phyloP scores from a whole-genome alignment of 441 rosid genomes.

The Hura crepitans region DNA sequence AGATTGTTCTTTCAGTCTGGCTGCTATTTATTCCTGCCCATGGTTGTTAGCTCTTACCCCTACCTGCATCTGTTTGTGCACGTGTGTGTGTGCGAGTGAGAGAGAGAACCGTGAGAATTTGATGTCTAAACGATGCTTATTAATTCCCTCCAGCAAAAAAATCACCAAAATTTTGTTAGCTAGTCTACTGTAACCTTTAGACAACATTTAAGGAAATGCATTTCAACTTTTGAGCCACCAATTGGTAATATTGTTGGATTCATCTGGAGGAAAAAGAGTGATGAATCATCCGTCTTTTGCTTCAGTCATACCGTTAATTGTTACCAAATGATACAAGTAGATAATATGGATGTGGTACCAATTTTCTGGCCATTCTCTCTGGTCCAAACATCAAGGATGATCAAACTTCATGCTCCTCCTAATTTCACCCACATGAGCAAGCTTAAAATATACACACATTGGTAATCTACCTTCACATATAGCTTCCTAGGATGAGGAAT shows the following conservation, averaged over 20 bases:
- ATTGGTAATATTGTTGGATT: not conserved
- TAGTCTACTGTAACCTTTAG: not conserved
- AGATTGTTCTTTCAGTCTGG: not conserved
- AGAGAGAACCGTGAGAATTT: conserved; percentile 1
- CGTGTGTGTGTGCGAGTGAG: not conserved
- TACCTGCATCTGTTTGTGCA: not conserved
- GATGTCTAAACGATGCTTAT: not conserved
- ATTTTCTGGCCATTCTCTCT: not conserved
- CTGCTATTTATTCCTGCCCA: not conserved
- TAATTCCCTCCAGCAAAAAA: not conserved
- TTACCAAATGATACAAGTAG: not conserved
- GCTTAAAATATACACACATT: not conserved
- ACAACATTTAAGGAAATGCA: not conserved
- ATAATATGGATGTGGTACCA: not conserved
- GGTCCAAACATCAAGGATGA: not conserved
- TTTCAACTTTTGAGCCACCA: not conserved
- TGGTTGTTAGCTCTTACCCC: not conserved
- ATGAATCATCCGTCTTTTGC: not conserved
- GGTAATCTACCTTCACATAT: not conserved
- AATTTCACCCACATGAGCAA: not conserved
- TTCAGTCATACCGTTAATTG: not conserved
- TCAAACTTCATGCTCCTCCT: not conserved
- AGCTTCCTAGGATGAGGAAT: not conserved
- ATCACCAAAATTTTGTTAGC: not conserved
- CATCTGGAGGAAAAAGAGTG: not conserved